phyloP scores from a whole-genome alignment of 768 basidiomycete genomes.

The Phaffia australis region DNA sequence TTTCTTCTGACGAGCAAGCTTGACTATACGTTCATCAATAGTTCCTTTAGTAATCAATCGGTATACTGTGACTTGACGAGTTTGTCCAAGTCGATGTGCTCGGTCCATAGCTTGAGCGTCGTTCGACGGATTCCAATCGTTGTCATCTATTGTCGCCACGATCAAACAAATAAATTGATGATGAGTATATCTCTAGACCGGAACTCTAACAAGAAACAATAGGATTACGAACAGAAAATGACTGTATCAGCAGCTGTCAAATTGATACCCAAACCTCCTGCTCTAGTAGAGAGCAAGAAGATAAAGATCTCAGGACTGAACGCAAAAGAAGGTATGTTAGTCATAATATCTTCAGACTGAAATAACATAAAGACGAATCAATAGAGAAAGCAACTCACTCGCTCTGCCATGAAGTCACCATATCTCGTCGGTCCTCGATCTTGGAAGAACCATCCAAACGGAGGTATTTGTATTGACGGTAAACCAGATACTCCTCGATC shows the following conservation, averaged over 20 bases:
- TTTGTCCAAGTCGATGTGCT: conserved; percentile 91
- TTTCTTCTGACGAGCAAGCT: conserved; percentile 56
- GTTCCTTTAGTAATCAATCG: conserved; percentile 77
- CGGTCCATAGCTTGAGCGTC: conserved; percentile 98
- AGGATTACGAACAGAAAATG: conserved; percentile 52
- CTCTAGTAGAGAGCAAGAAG: conserved; percentile 82
- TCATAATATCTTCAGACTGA: background rate
- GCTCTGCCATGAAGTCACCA: conserved; percentile 99
- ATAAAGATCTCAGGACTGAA: conserved; percentile 73
- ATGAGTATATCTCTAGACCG: background rate
- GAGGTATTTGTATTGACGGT: conserved; percentile 89
- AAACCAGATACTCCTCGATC: conserved; percentile 96
- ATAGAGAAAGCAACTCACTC: conserved; percentile 47
- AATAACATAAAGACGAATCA: background rate
- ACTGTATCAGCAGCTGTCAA: conserved; percentile 68
- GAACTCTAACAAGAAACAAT: background rate
- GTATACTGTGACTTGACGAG: conserved; percentile 93
- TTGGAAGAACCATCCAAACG: conserved; percentile 88
- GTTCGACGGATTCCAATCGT: conserved; percentile 94
- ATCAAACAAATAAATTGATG: background rate
- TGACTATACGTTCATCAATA: conserved; percentile 80
- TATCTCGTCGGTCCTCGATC: conserved; percentile 89
- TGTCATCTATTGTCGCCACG: conserved; percentile 56
- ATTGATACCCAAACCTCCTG: conserved; percentile 63
- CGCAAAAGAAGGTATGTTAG: background rate